Conservation (phyloP, 2,329 filamentous ascomycete species). For the Alternaria viburni region DNA sequence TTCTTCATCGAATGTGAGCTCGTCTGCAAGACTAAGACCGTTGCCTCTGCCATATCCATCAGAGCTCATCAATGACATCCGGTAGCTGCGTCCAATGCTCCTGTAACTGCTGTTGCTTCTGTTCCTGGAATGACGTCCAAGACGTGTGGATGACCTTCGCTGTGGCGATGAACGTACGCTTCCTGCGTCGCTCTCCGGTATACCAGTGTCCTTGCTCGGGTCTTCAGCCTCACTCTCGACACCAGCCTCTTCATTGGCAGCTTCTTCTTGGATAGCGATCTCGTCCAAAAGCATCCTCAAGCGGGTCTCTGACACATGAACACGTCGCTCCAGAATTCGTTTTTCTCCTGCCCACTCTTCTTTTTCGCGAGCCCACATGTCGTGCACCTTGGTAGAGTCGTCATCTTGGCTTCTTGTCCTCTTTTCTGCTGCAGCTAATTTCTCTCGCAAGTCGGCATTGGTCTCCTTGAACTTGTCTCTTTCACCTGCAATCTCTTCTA, state of each 20-base stretch:
- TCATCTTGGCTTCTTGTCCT: slow-evolving; percentile 81
- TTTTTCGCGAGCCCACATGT: slow-evolving; percentile 83
- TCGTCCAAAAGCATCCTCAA: slow-evolving; percentile 86
- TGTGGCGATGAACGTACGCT: slow-evolving; percentile 69
- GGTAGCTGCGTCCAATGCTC: slow-evolving; percentile 63
- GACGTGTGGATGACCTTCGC: slow-evolving; percentile 55
- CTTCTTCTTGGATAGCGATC: slow-evolving; percentile 74
- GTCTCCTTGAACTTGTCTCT: slow-evolving; percentile 82
- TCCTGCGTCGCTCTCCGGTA: slow-evolving; percentile 68
- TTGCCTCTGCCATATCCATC: slow-evolving; percentile 63
- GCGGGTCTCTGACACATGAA: slow-evolving; percentile 89
- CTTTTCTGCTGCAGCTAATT: slow-evolving; percentile 79
- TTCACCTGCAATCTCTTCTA: slow-evolving; percentile 83
- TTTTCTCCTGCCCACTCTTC: slow-evolving; percentile 84
- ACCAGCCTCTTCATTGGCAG: slow-evolving; percentile 45
- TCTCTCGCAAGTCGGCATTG: slow-evolving; percentile 73
- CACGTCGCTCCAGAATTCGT: slow-evolving; percentile 78
- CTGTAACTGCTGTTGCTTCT: slow-evolving; percentile 59
- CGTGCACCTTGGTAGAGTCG: slow-evolving; percentile 77
- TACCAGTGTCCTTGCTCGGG: slow-evolving; percentile 63
- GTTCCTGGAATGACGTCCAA: slow-evolving; percentile 64
- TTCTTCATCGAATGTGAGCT: slow-evolving; percentile 85
- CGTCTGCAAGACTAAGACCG: slow-evolving; percentile 84
- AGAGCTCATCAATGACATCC: slow-evolving; percentile 71
- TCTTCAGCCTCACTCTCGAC: slow-evolving; percentile 68